Evolutionary conservation across 805 yeast genomes (phyloP).

Genomic region (Kockiozyma suomiensis): DNA sequence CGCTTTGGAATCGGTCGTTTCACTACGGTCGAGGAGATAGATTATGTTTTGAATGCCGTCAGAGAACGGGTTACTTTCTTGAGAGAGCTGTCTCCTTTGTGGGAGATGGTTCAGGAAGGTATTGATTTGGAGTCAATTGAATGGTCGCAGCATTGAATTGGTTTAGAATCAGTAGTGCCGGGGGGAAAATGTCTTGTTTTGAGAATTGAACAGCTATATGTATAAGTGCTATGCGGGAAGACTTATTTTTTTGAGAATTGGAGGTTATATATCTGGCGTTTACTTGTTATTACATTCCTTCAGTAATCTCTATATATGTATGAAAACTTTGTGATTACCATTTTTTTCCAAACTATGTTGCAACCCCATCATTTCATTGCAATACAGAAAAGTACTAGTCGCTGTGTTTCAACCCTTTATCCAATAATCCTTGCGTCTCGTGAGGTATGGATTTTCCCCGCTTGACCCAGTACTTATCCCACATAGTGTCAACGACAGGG

Average conservation of each 20-base stretch:
- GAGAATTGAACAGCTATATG: too few relatives aligned
- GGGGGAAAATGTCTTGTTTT: too few relatives aligned
- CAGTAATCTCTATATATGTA: neutral
- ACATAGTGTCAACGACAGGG: constrained; percentile 18
- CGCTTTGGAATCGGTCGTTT: constrained; percentile 97
- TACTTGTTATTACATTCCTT: neutral
- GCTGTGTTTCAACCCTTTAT: constrained; percentile 24
- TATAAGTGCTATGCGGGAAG: too few relatives aligned
- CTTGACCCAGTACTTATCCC: constrained; percentile 17
- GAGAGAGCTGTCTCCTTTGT: constrained; percentile 89
- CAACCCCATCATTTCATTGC: neutral
- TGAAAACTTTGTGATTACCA: neutral
- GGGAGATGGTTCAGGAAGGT: constrained; percentile 99
- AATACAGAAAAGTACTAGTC: constrained; percentile 5
- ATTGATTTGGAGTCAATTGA: constrained; percentile 90
- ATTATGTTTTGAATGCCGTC: constrained; percentile 88
- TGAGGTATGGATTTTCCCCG: constrained; percentile 18
- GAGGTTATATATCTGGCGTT: neutral
- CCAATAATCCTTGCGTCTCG: constrained; percentile 25
- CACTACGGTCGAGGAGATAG: constrained; percentile 94
- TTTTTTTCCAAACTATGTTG: too few relatives aligned
- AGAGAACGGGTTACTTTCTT: constrained; percentile 85
- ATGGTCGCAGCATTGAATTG: constrained; percentile 88
- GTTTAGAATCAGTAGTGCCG: too few relatives aligned
- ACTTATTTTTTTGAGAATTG: too few relatives aligned